Evolutionary conservation across 495 filamentous ascomycete genomes (phyloP).

Genomic region (Talaromyces adpressus): DNA sequence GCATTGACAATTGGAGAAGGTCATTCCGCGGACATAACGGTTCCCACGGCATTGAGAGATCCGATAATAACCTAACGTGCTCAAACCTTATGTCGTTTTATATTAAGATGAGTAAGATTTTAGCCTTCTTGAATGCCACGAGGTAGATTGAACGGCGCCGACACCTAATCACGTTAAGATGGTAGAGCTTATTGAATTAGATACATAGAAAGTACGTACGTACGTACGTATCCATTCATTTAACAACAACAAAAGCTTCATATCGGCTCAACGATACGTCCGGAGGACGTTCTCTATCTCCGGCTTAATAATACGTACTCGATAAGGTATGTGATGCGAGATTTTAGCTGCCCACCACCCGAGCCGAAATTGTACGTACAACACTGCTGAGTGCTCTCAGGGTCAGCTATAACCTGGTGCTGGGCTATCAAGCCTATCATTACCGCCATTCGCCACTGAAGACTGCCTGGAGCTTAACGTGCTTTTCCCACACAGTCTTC

Average conservation of each 20-base stretch:
- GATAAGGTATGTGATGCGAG: not conserved
- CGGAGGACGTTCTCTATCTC: not conserved
- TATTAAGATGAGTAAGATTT: not conserved
- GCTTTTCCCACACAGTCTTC: not conserved
- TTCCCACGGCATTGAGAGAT: not conserved
- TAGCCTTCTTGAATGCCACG: not conserved
- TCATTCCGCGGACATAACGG: not conserved
- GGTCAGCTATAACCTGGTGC: too few species aligned
- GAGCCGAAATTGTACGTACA: not conserved
- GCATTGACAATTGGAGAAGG: too few species aligned
- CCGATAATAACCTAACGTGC: not conserved
- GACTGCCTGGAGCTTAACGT: not conserved
- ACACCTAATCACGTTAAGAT: not conserved
- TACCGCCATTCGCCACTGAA: too few species aligned
- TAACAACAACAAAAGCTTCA: not conserved
- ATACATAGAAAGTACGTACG: too few species aligned
- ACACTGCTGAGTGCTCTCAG: not conserved
- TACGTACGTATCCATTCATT: not conserved
- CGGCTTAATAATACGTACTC: not conserved
- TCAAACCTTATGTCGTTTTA: not conserved
- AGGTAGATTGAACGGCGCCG: not conserved
- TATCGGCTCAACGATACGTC: not conserved
- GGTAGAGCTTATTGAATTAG: not conserved
- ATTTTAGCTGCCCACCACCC: not conserved
- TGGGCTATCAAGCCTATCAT: too few species aligned